These are phyloP conservation scores for Mentha longifolia DNA, from an alignment of 257 asterid species.

Conservation along the genomic window DNA sequence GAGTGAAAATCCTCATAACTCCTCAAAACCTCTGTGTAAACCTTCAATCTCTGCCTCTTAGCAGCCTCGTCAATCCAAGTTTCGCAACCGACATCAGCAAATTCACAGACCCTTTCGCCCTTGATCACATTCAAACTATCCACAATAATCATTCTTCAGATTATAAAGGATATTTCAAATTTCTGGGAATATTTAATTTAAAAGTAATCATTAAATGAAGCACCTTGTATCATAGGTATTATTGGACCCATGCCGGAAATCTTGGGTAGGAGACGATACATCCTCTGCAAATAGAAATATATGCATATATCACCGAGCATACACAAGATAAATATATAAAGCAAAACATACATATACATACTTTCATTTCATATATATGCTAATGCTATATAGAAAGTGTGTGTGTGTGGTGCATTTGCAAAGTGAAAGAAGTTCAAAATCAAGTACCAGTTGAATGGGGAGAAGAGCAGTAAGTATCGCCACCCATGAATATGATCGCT, in stretches of 20 bases:
- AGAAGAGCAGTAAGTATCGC: constrained; percentile 38
- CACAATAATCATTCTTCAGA: constrained; percentile 12
- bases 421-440: background rate
- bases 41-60: constrained; percentile 45
- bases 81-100: constrained; percentile 6
- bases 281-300: constrained; percentile 48
- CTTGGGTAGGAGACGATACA: constrained; percentile 33
- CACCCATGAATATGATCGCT: constrained; percentile 70
- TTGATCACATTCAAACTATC: too few relatives aligned
- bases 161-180: constrained; percentile 4
- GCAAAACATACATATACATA: background rate
- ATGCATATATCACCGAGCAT: background rate
- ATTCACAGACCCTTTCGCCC: constrained; percentile 30
- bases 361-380: too few relatives aligned
- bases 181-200: background rate
- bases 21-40: constrained; percentile 49
- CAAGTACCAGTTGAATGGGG: constrained; percentile 45
- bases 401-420: background rate
- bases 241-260: constrained; percentile 31
- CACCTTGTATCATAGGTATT: constrained; percentile 41
- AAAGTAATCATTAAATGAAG: background rate
- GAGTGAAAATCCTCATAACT: constrained; percentile 48
- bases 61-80: constrained; percentile 40
- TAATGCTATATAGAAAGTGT: too few relatives aligned
- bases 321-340: too few relatives aligned